phyloP scores from a whole-genome alignment of 305 asterid species.

The Fraxinus albicans region DNA sequence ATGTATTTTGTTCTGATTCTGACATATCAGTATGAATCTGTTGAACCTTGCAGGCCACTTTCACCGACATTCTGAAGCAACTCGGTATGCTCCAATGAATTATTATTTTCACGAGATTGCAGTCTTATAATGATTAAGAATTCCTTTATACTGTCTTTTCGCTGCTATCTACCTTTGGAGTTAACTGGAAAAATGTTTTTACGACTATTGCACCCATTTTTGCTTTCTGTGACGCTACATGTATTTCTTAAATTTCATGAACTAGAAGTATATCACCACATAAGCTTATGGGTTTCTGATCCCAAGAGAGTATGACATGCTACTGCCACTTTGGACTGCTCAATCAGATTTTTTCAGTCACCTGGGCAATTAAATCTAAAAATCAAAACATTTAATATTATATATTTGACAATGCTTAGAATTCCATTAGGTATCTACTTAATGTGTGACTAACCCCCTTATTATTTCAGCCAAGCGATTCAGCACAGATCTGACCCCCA shows the following conservation, averaged over 20 bases:
- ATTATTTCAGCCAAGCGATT: constrained; percentile 38
- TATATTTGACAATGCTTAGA: neutral
- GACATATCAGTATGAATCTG: neutral
- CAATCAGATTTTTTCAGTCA: neutral
- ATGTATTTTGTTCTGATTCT: constrained; percentile 1
- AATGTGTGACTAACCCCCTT: neutral
- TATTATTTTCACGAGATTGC: neutral
- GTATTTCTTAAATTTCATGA: neutral
- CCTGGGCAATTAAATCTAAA: neutral
- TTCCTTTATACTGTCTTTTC: neutral
- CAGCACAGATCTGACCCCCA: constrained; percentile 36
- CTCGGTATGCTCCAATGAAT: constrained; percentile 54
- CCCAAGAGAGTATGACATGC: neutral
- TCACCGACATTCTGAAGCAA: constrained; percentile 85
- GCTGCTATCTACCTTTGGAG: neutral
- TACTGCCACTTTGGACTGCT: neutral
- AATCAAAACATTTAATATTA: neutral
- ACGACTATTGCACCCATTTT: neutral
- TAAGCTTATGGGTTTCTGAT: neutral
- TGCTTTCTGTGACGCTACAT: neutral
- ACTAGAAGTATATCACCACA: neutral
- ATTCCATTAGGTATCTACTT: neutral
- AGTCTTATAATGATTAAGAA: neutral
- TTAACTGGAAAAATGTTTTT: neutral
- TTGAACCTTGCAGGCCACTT: constrained; percentile 71